Evolutionary conservation across 768 basidiomycete species (phyloP).

Genomic region (Exsudoporus frostii): DNA sequence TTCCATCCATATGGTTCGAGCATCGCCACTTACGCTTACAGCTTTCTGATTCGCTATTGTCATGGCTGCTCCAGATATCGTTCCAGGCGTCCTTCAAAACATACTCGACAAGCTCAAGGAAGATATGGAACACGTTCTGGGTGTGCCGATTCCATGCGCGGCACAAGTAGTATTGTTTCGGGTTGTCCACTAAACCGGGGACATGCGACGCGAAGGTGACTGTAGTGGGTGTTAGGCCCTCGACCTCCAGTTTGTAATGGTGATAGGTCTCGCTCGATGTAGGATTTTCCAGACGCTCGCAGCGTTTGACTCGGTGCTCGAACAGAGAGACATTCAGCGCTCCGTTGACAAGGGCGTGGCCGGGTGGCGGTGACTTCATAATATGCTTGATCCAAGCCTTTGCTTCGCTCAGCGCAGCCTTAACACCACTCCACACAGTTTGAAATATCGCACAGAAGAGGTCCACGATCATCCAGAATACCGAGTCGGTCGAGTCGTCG

Average conservation of each 20-base stretch:
- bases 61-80: background rate
- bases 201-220: constrained; percentile 6
- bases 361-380: constrained; percentile 11
- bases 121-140: constrained; percentile 12
- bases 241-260: constrained; percentile 12
- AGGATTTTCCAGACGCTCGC: background rate
- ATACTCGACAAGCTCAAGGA: constrained; percentile 19
- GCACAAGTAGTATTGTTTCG: constrained; percentile 19
- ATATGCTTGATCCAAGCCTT: constrained; percentile 3
- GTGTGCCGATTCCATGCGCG: constrained; percentile 20
- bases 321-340: constrained; percentile 21
- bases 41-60: background rate
- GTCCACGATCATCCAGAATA: constrained; percentile 12
- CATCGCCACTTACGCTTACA: background rate
- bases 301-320: constrained; percentile 18
- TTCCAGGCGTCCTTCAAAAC: background rate
- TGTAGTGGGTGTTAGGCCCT: constrained; percentile 7
- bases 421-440: constrained; percentile 6
- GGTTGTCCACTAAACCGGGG: background rate
- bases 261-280: background rate
- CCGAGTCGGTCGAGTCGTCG: constrained; percentile 5
- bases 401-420: background rate
- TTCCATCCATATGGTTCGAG: background rate
- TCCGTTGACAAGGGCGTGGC: constrained; percentile 24
- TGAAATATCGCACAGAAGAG: constrained; percentile 8